A percentile compares a stretch with the other conserved stretches of the same genome.
Evolutionary conservation across 768 basidiomycete genomes (phyloP).

Genomic region (Tephrocybe sp.): DNA sequence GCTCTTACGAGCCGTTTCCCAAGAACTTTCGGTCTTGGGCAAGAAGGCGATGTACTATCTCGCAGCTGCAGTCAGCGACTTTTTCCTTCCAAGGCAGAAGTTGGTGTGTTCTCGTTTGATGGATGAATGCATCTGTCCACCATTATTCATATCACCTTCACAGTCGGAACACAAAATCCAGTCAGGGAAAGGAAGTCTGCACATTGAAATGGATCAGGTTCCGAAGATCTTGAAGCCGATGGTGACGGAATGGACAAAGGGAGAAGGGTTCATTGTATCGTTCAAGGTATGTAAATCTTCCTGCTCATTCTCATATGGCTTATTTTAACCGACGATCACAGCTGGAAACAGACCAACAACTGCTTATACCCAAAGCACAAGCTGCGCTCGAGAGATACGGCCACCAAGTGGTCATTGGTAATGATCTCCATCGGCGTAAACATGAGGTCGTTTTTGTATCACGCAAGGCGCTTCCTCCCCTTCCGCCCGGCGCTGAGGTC

Average conservation of each 20-base stretch:
- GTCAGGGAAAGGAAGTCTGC: conserved; percentile 89
- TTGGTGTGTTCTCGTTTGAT: conserved; percentile 57
- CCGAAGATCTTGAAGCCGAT: conserved; percentile 93
- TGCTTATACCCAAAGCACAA: conserved; percentile 89
- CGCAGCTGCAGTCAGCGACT: conserved; percentile 97
- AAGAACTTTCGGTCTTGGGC: conserved; percentile 69
- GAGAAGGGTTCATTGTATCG: conserved; percentile 86
- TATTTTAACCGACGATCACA: conserved; percentile 26
- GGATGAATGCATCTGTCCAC: background rate
- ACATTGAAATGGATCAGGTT: conserved; percentile 98
- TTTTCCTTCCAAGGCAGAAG: conserved; percentile 89
- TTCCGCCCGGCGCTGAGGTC: conserved; percentile 14
- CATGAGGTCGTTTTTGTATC: conserved; percentile 91
- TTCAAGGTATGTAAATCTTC: conserved; percentile 81
- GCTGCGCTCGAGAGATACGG: conserved; percentile 90
- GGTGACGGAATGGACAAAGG: conserved; percentile 88
- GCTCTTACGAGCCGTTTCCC: conserved; percentile 78
- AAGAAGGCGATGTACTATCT: conserved; percentile 89
- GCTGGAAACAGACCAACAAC: conserved; percentile 86
- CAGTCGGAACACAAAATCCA: conserved; percentile 99
- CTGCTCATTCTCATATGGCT: background rate
- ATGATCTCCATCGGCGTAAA: conserved; percentile 90
- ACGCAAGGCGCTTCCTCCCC: conserved; percentile 29
- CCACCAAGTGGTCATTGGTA: conserved; percentile 96
- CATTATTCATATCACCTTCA: background rate